phyloP scores from a whole-genome alignment of 371 early-diverging fungal genomes.

The Mucor irregularis region DNA sequence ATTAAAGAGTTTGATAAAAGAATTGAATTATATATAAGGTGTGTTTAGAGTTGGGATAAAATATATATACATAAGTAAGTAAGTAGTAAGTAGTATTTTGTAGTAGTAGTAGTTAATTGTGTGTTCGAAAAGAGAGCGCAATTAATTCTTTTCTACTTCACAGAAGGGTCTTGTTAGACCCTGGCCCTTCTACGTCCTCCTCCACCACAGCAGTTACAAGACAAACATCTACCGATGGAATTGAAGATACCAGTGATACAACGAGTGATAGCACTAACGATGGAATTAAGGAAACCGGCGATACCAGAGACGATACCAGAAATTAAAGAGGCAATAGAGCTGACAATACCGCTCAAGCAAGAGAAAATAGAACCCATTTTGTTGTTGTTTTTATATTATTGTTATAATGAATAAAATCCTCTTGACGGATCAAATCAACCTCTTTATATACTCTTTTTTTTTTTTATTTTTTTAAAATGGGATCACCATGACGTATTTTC shows the following conservation, averaged over 20 bases:
- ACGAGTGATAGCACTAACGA: slow-evolving; percentile 27
- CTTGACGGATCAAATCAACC: too few relatives aligned
- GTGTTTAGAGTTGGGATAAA: background rate
- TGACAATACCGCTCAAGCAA: slow-evolving; percentile 28
- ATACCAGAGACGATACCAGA: slow-evolving; percentile 31
- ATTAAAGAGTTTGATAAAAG: background rate
- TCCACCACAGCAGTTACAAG: slow-evolving; percentile 16
- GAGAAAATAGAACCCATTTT: slow-evolving; percentile 42
- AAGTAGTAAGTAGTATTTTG: too few relatives aligned
- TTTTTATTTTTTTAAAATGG: background rate
- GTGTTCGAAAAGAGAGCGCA: too few relatives aligned
- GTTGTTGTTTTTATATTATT: background rate
- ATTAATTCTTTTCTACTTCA: background rate
- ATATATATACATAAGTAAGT: background rate
- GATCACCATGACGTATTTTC: slow-evolving; percentile 14
- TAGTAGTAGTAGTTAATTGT: too few relatives aligned
- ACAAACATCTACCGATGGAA: slow-evolving; percentile 24
- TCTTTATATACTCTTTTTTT: too few relatives aligned
- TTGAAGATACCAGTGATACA: slow-evolving; percentile 38
- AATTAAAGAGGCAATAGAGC: slow-evolving; percentile 32
- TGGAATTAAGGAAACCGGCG: slow-evolving; percentile 32
- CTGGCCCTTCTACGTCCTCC: slow-evolving; percentile 2
- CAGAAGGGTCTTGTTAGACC: background rate
- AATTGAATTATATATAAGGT: background rate
- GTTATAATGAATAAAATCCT: slow-evolving; percentile 1